A percentile compares a stretch with the other conserved stretches of the same genome.
These are phyloP conservation scores for Penicillium decumbens DNA, from an alignment of 2,329 filamentous ascomycete species.

Conservation along the genomic window DNA sequence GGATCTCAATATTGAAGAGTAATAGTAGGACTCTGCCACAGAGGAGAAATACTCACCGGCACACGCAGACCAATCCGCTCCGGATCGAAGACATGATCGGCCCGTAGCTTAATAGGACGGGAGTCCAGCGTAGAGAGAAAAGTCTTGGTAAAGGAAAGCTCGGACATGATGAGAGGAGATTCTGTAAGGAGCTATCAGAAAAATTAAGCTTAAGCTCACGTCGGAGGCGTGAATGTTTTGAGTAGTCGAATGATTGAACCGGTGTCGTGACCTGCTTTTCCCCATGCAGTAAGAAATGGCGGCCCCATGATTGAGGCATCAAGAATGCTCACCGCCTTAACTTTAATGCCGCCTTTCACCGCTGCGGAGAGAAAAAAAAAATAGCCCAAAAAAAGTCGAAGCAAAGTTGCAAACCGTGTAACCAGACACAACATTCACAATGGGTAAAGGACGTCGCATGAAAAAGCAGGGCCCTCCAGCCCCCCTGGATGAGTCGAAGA, in stretches of 20 bases:
- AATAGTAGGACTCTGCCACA: not conserved
- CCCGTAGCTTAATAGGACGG: constrained; percentile 72
- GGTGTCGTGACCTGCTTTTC: not conserved
- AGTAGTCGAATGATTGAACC: not conserved
- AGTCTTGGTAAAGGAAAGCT: constrained; percentile 75
- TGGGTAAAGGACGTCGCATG: constrained; percentile 90
- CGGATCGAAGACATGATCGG: constrained; percentile 86
- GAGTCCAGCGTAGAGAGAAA: constrained; percentile 78
- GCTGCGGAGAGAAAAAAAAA: constrained; percentile 29
- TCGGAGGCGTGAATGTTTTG: not conserved
- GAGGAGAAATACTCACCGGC: constrained; percentile 56
- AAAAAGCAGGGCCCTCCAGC: constrained; percentile 89
- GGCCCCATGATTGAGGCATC: constrained; percentile 14
- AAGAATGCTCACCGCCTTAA: constrained; percentile 19
- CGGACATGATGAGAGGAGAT: constrained; percentile 56
- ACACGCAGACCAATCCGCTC: constrained; percentile 69
- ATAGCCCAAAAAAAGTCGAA: constrained; percentile 27
- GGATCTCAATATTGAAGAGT: not conserved
- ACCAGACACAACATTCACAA: constrained; percentile 45
- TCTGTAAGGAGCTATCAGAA: not conserved
- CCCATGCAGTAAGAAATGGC: not conserved
- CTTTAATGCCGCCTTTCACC: constrained; percentile 26
- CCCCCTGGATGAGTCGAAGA: constrained; percentile 67
- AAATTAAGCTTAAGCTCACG: not conserved
- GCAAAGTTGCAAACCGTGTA: constrained; percentile 15